phyloP scores from a whole-genome alignment of 2,329 filamentous ascomycete species.

The Triangularia setosa region DNA sequence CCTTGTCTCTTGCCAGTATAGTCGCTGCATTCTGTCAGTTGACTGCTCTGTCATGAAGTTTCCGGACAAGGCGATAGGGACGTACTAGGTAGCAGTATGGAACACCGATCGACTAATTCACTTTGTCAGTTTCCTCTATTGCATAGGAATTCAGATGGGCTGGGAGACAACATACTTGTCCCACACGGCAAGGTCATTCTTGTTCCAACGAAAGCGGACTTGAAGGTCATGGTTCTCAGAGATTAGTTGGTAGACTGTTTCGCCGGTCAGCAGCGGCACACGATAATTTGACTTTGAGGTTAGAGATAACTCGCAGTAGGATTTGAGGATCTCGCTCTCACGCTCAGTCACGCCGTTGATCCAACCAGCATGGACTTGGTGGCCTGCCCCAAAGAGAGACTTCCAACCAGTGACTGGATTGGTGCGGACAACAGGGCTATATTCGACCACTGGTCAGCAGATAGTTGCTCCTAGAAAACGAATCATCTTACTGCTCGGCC shows the following conservation, averaged over 20 bases:
- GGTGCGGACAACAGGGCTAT: conserved; percentile 28
- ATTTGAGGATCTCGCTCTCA: conserved; percentile 29
- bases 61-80: background rate
- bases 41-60: background rate
- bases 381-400: conserved; percentile 32
- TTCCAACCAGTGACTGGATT: conserved; percentile 34
- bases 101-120: conserved; percentile 27
- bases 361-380: conserved; percentile 29
- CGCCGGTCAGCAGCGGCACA: background rate
- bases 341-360: conserved; percentile 33
- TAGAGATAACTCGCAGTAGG: conserved; percentile 21
- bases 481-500: conserved; percentile 33
- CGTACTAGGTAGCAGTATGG: conserved; percentile 31
- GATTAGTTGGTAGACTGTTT: conserved; percentile 27
- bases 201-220: conserved; percentile 31
- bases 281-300: background rate
- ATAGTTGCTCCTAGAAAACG: conserved; percentile 20
- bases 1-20: conserved; percentile 30
- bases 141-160: background rate
- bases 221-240: conserved; percentile 32
- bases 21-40: conserved; percentile 19
- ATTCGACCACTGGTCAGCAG: background rate
- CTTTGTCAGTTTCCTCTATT: background rate
- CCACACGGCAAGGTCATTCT: conserved; percentile 31
- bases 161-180: conserved; percentile 24